Base-by-base conservation (phyloP, 495 filamentous ascomycete species). In the Penicillium pulvis region DNA sequence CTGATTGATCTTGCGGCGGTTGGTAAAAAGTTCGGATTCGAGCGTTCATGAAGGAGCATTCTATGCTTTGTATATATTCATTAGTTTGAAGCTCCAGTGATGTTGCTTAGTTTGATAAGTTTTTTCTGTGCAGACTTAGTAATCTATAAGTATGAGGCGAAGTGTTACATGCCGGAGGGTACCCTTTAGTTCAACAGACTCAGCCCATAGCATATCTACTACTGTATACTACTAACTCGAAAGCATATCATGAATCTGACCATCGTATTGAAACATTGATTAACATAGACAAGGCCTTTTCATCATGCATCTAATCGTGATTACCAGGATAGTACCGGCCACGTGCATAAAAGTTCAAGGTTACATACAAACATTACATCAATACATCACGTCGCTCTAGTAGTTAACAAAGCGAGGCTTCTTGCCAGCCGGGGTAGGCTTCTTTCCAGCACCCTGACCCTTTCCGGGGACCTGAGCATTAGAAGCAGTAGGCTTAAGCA, bases 11-110 rank as follows among this genome's bases (percentile, higher is more conserved):
- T 54, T 60, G 45, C 46, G 53, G 48, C 51, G 45, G 30, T 59
- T 50, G 60, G 53, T 33, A 41, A 68, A 70, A 70, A 69, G 55
- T 62, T 58, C 43, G 46, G 46, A 46, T 63, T 66, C 53, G 23
- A 56, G 58, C 28, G 48, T 51, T 57, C 17, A 59, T 41, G 52
- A 20, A 33, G 56, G 45, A 53, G 31, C 30, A 47, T 33, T 48
- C 31, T 56, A 54, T 50, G 53, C 57, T 53, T 56, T 63, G 67
- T 65, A 69, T 53, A 65, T 69, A 69, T 35, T 33, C 50, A 56
- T 46, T 58, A 43, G 56, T 28, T 49, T 4, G n/a, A 19, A 49
- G 26, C 16, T 12, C 16, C 39, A 41, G 39, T 41, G 39, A 41
- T 41, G 16, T n/a, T 49, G 46, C 19, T 46, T 46, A 56, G 44